Conservation (phyloP, 208 protist genomes). For the Porcisia hertigi region DNA sequence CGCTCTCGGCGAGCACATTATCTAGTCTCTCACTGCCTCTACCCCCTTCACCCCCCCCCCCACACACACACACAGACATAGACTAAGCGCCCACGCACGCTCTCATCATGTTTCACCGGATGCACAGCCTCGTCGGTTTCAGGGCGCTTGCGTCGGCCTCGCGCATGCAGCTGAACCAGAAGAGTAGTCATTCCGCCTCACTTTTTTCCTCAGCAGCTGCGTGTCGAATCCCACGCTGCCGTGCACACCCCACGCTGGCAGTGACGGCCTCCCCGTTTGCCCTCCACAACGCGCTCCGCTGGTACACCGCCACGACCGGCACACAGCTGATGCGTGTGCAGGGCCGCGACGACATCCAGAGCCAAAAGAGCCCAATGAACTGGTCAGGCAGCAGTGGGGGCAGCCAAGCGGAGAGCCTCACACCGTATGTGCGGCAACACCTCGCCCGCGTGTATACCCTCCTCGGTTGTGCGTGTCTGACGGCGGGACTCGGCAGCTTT, state of each 20-base stretch:
- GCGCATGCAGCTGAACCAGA: conserved; percentile 8
- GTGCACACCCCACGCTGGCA: background rate
- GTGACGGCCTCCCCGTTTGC: background rate
- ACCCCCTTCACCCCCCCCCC: background rate
- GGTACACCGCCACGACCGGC: conserved; percentile 18
- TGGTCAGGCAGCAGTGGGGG: conserved; percentile 40
- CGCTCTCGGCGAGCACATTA: background rate
- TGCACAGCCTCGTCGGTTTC: conserved; percentile 16
- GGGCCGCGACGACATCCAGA: conserved; percentile 43
- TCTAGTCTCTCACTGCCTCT: background rate
- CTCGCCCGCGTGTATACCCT: conserved; percentile 84
- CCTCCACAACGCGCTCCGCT: conserved; percentile 15
- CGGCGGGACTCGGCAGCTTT: conserved; percentile 61
- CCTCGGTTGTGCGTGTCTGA: conserved; percentile 47
- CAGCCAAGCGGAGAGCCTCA: conserved; percentile 74
- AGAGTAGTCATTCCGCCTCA: background rate
- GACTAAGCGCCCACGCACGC: background rate
- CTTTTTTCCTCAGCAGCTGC: background rate
- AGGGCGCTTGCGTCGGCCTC: conserved; percentile 17
- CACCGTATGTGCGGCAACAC: conserved; percentile 81
- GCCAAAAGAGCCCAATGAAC: conserved; percentile 46
- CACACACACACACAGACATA: conserved; percentile 5
- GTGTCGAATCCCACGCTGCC: background rate
- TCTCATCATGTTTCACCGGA: conserved; percentile 15
- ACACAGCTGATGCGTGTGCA: conserved; percentile 34